phyloP scores from a whole-genome alignment of 345 rosid species.

The Acer yangbiense region DNA sequence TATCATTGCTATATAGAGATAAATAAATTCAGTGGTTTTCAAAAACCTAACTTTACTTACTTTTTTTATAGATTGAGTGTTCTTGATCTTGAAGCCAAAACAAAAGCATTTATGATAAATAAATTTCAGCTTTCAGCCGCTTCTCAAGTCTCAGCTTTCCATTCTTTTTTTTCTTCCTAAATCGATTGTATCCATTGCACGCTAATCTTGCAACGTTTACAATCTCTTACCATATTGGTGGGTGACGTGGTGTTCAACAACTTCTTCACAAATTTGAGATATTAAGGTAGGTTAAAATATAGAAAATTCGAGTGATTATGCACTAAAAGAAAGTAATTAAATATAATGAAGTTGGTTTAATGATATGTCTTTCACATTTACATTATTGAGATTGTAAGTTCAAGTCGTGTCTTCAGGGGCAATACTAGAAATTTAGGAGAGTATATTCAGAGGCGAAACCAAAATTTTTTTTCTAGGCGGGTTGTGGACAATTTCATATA shows the following conservation, averaged over 20 bases:
- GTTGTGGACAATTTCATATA: too few species aligned
- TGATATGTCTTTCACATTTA: too few species aligned
- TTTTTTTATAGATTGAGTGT: conserved; percentile 10
- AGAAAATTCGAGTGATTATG: too few species aligned
- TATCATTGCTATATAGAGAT: not conserved
- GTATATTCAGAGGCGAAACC: too few species aligned
- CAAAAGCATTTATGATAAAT: conserved; percentile 1
- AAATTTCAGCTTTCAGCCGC: not conserved
- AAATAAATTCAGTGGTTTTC: not conserved
- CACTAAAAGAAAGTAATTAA: too few species aligned
- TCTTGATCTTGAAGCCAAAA: conserved; percentile 10
- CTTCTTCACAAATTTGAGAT: not conserved
- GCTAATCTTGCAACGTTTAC: not conserved
- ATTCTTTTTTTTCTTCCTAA: not conserved
- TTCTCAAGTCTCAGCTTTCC: not conserved
- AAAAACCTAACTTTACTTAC: conserved; percentile 8
- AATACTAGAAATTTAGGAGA: too few species aligned
- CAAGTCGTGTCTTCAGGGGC: too few species aligned
- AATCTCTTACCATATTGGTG: too few species aligned
- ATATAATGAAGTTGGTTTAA: too few species aligned
- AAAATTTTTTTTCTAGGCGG: too few species aligned
- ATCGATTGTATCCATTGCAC: not conserved
- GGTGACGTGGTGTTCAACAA: not conserved
- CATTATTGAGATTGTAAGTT: too few species aligned
- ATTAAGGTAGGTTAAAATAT: not conserved